Percentiles rank a stretch among this genome's conserved stretches.
Conservation (phyloP, 2,329 filamentous ascomycete genomes). For the Paracoccidioides brasiliensis region DNA sequence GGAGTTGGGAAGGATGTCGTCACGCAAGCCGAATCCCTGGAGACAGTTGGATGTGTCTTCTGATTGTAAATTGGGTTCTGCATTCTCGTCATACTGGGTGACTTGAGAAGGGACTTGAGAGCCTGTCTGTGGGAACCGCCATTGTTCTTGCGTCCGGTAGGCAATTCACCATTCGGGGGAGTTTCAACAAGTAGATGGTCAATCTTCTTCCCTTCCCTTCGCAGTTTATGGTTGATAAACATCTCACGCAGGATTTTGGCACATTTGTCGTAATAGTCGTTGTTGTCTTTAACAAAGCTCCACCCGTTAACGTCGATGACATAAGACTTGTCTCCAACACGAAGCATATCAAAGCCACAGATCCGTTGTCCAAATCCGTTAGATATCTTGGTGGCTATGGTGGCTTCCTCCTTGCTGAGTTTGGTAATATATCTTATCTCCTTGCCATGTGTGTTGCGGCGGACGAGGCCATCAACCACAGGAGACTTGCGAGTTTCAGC, state of each 20-base stretch:
- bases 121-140: conserved; percentile 34
- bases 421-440: conserved; percentile 91
- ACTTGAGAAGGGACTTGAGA: conserved; percentile 49
- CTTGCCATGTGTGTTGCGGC: conserved; percentile 93
- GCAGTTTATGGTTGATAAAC: conserved; percentile 63
- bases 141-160: conserved; percentile 25
- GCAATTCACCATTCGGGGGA: conserved; percentile 21
- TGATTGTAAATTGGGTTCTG: conserved; percentile 33
- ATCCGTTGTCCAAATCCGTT: conserved; percentile 87
- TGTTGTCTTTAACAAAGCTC: conserved; percentile 99
- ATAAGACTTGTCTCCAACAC: conserved; percentile 79
- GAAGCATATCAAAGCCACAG: conserved; percentile 87
- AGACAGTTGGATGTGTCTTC: conserved; percentile 29
- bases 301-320: conserved; percentile 99
- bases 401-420: conserved; percentile 64
- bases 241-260: conserved; percentile 75
- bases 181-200: conserved; percentile 18
- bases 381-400: conserved; percentile 81
- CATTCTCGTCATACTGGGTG: conserved; percentile 50
- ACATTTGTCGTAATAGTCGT: conserved; percentile 92
- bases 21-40: conserved; percentile 29
- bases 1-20: background rate
- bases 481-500: conserved; percentile 95
- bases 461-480: conserved; percentile 89
- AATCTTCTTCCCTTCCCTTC: conserved; percentile 21